A percentile compares a stretch with the other conserved stretches of the same genome.
phyloP scores from a whole-genome alignment of 352 stramenopile species.

The Phytophthora europaea region DNA sequence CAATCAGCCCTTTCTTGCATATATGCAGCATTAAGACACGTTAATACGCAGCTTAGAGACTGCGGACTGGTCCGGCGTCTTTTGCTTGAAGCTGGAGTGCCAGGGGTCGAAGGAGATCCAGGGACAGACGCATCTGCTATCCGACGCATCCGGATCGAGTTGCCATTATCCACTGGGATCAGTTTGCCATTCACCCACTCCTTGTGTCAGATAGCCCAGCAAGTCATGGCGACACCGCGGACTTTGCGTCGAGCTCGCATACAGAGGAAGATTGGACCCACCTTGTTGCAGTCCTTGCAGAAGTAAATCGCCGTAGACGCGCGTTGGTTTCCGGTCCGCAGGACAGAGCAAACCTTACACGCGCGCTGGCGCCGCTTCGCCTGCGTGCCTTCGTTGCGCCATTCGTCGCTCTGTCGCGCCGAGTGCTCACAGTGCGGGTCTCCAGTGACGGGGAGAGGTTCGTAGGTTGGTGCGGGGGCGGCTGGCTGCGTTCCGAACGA shows the following conservation, averaged over 20 bases:
- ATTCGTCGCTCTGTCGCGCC: no score
- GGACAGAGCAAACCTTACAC: not conserved
- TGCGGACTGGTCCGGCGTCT: no score
- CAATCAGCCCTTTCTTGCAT: not conserved
- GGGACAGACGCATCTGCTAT: not conserved
- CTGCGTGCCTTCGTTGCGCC: no score
- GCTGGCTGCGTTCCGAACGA: not conserved
- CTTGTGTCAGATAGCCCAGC: not conserved
- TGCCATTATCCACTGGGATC: not conserved
- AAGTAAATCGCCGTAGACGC: conserved; percentile 4
- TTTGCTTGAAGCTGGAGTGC: not conserved
- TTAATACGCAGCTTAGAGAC: not conserved
- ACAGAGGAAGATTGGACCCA: not conserved
- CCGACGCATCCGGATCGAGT: not conserved
- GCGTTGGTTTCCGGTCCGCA: not conserved
- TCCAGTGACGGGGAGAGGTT: not conserved
- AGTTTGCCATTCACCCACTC: not conserved
- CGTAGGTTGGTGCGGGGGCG: not conserved
- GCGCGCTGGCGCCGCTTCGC: not conserved
- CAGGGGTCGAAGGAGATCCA: not conserved
- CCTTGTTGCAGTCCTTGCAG: not conserved
- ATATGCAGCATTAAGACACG: not conserved
- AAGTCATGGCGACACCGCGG: conserved; percentile 2
- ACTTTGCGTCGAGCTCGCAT: conserved; percentile 4
- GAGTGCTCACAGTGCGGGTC: not conserved